Conservation (phyloP, 305 asterid genomes). For the Fraxinus ornus region DNA sequence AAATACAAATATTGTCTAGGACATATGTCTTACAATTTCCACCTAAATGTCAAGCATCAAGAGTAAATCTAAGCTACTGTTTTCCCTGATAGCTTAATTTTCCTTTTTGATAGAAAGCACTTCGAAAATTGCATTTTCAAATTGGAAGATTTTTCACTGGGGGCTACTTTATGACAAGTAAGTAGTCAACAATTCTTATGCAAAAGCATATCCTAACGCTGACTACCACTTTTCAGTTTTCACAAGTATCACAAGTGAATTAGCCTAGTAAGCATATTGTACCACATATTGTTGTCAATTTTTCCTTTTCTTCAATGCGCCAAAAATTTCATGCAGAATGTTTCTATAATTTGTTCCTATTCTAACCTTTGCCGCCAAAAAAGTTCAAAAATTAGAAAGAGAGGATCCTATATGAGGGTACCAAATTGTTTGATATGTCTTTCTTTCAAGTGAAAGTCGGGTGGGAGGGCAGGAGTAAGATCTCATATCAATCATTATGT, state of each 20-base stretch:
- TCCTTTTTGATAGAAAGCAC: background rate
- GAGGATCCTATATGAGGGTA: background rate
- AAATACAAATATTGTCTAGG: background rate
- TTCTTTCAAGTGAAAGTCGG: background rate
- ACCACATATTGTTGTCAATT: background rate
- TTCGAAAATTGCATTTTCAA: background rate
- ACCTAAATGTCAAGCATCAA: background rate
- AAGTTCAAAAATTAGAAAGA: background rate
- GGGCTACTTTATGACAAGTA: background rate
- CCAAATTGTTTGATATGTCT: background rate
- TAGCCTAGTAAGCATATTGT: background rate
- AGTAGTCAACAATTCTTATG: background rate
- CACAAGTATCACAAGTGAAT: background rate
- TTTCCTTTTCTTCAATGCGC: background rate
- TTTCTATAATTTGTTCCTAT: background rate
- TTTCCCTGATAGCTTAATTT: background rate
- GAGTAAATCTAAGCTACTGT: background rate
- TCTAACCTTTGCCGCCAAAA: background rate
- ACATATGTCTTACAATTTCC: background rate
- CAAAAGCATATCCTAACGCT: background rate
- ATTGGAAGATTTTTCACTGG: background rate
- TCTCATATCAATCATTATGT: background rate
- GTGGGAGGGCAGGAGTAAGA: background rate
- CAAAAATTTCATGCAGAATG: background rate
- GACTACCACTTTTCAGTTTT: background rate